phyloP scores from a whole-genome alignment of 1,139 yeast genomes.

The Sugiyamaella castrensis region DNA sequence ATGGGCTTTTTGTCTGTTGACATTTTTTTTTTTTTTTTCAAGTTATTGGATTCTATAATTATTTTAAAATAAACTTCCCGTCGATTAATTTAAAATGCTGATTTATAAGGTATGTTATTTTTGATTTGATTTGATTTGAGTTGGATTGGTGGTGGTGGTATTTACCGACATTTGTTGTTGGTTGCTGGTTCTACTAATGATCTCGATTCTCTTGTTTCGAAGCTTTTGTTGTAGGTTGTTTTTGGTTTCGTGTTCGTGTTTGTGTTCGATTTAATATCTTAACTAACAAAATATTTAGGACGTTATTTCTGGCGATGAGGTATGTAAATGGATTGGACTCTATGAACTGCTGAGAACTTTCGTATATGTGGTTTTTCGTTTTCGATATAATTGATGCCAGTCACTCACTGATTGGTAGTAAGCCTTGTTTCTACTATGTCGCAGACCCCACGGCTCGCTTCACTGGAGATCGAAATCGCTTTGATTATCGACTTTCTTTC shows the following conservation, averaged over 20 bases:
- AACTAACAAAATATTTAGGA: constrained; percentile 47
- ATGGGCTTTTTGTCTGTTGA: neutral
- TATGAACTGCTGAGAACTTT: no score
- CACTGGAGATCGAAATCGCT: neutral
- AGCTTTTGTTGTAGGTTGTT: no score
- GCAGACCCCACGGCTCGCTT: neutral
- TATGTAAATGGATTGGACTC: constrained; percentile 34
- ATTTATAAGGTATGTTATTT: constrained; percentile 32
- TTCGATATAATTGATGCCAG: no score
- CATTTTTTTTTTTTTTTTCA: constrained; percentile 11
- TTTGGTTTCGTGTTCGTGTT: no score
- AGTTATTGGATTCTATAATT: neutral
- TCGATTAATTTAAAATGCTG: constrained; percentile 29
- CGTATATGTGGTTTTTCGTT: neutral
- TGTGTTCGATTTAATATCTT: no score
- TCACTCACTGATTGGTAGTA: no score
- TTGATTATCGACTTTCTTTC: no score
- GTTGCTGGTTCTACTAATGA: no score
- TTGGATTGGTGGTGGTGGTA: neutral
- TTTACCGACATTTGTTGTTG: no score
- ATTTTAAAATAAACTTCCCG: constrained; percentile 1
- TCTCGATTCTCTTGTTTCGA: no score
- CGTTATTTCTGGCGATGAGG: constrained; percentile 89
- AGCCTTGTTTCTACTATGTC: no score
- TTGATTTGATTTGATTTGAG: neutral